Percentiles rank a stretch among this genome's conserved stretches.
phyloP scores from a whole-genome alignment of 257 asterid species.

The Solanum gandarillasii region DNA sequence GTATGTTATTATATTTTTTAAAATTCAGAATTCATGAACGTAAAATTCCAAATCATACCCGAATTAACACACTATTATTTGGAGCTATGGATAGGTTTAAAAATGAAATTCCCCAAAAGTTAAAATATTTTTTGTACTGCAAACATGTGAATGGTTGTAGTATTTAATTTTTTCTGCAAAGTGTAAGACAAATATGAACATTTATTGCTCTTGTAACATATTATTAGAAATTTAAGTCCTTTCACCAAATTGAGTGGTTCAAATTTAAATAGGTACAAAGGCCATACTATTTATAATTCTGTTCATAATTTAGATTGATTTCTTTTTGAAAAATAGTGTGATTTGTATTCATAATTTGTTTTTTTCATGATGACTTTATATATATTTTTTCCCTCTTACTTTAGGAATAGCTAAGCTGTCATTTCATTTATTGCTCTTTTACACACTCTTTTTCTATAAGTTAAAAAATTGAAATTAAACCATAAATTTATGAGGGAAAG shows the following conservation, averaged over 20 bases:
- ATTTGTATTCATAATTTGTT: neutral
- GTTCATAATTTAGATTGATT: neutral
- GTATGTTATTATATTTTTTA: neutral
- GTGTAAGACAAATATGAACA: neutral
- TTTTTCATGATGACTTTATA: neutral
- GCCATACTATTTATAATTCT: neutral
- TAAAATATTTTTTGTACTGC: neutral
- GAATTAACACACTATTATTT: neutral
- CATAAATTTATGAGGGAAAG: neutral
- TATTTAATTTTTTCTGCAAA: neutral
- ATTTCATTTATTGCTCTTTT: neutral
- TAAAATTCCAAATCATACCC: neutral
- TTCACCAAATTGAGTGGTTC: neutral
- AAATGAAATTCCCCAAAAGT: neutral
- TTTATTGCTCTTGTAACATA: neutral
- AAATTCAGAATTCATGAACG: neutral
- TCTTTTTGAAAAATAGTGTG: neutral
- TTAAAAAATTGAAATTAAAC: neutral
- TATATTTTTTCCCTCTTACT: neutral
- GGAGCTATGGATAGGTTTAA: neutral
- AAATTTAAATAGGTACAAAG: neutral
- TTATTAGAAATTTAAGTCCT: neutral
- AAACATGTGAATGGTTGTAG: neutral
- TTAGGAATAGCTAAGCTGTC: neutral
- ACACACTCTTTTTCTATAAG: neutral